A percentile compares a stretch with the other conserved stretches of the same genome.
phyloP scores from a whole-genome alignment of 2,329 filamentous ascomycete genomes.

The Paradendryphiella salina region DNA sequence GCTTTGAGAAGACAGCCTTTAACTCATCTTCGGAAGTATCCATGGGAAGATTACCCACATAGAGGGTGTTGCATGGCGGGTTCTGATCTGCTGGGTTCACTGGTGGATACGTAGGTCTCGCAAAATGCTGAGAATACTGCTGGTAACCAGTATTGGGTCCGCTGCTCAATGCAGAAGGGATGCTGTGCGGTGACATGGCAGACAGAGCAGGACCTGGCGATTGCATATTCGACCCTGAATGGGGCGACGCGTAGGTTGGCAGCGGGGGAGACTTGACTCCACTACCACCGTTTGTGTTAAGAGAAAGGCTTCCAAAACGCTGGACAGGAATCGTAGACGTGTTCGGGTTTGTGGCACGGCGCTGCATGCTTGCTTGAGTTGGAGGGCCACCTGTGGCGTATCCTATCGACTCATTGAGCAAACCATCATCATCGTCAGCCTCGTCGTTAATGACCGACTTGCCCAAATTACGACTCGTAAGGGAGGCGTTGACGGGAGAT shows the following conservation, averaged over 20 bases:
- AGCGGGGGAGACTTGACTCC: conserved; percentile 59
- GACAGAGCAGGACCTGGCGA: conserved; percentile 52
- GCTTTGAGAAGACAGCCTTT: conserved; percentile 89
- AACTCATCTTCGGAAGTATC: conserved; percentile 95
- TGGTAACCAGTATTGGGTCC: conserved; percentile 58
- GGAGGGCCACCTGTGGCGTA: conserved; percentile 71
- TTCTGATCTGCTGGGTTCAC: conserved; percentile 96
- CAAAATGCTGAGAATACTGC: conserved; percentile 61
- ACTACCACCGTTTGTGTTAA: conserved; percentile 63
- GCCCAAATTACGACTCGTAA: conserved; percentile 63
- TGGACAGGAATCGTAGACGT: conserved; percentile 71
- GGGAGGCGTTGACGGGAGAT: conserved; percentile 71
- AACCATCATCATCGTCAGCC: conserved; percentile 70
- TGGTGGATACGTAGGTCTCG: conserved; percentile 73
- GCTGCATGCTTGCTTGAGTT: conserved; percentile 56
- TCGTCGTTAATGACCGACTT: conserved; percentile 73
- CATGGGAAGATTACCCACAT: conserved; percentile 93
- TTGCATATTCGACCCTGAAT: conserved; percentile 54
- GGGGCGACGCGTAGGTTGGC: conserved; percentile 57
- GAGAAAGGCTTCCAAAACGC: conserved; percentile 69
- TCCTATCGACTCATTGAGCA: conserved; percentile 72
- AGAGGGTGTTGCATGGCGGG: conserved; percentile 95
- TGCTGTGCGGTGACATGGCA: conserved; percentile 56
- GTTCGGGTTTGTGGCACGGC: conserved; percentile 72
- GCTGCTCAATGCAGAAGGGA: conserved; percentile 59